Evolutionary conservation across 2,329 filamentous ascomycete species (phyloP), one percentile per base, ranked within the genome.

Genomic region (Talaromyces sp.): DNA sequence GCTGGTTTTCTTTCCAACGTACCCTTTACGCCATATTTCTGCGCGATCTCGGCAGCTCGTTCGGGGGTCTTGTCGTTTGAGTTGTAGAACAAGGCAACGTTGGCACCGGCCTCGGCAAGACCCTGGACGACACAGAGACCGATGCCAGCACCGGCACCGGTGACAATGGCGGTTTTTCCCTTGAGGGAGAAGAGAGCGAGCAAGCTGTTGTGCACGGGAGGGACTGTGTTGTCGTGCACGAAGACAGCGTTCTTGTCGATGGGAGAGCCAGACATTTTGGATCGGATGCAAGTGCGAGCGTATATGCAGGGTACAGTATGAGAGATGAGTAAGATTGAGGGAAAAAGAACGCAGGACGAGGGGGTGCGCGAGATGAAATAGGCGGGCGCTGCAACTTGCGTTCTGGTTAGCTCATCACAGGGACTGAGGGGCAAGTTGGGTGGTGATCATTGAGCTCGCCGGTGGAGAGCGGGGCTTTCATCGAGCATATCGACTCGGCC

Each of bases 1-100:
- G n/a, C 18, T 12, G 14, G 36, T 60, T 31, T 7, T 4, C 27
- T 53, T 16, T 53, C 28, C 9, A 23, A 78, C 83, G 72, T 73
- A 88, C 87, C 87, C 73, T 87, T 86, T 51, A 92, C 87, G 2
- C 85, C 85, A 67, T 87, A 90, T 27, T 83, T 82, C 69, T 84
- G 81, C 69, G 85, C 85, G 53, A 91, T 87, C 30, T 85, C 84
- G 34, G 81, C 81, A 0, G 89, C 88, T 61, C 85, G 81, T 16
- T 84, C 80, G 12, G 86, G 71, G 12, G 87, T 87, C 67, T 87
- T 84, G 69, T 84, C 82, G 75, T 91, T 90, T 73, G 80, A 85
- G 71, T 89, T 88, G 72, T 89, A 91, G 86, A 86, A 90, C 57
- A 90, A 85, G 31, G 87, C 88, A 27, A 91, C 86, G 66, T 90